Conservation (phyloP, 2,329 filamentous ascomycete genomes). For the Penicillium hordei region DNA sequence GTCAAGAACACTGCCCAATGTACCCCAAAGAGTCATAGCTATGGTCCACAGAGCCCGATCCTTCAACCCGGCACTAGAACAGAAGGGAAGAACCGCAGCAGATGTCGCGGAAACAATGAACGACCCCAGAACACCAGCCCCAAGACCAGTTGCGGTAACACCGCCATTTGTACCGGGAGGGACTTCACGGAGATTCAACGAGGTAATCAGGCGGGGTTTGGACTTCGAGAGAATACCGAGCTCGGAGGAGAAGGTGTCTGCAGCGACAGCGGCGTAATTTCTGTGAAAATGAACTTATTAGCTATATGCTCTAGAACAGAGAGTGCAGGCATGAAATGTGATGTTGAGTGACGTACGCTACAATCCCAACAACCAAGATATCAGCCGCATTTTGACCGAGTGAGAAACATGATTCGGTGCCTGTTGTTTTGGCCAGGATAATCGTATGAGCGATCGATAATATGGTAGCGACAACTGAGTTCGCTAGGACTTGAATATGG, state of each 20-base stretch:
- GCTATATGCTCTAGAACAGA: background rate
- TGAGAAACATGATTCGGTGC: constrained; percentile 40
- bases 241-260: constrained; percentile 94
- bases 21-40: constrained; percentile 68
- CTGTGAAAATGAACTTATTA: constrained; percentile 19
- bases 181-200: constrained; percentile 70
- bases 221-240: constrained; percentile 81
- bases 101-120: constrained; percentile 68
- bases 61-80: constrained; percentile 53
- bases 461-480: constrained; percentile 75
- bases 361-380: constrained; percentile 42
- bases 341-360: constrained; percentile 35
- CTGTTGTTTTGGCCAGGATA: constrained; percentile 33
- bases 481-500: constrained; percentile 86
- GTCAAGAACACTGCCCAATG: constrained; percentile 79
- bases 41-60: constrained; percentile 51
- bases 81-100: constrained; percentile 68
- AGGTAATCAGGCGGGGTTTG: constrained; percentile 82
- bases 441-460: constrained; percentile 55
- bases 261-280: constrained; percentile 88
- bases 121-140: constrained; percentile 72
- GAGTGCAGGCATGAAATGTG: background rate
- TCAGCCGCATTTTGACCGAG: constrained; percentile 34
- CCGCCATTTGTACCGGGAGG: constrained; percentile 93
- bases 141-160: constrained; percentile 72